Evolutionary conservation across 352 stramenopile genomes (phyloP).

Genomic region (Pythium sp.): DNA sequence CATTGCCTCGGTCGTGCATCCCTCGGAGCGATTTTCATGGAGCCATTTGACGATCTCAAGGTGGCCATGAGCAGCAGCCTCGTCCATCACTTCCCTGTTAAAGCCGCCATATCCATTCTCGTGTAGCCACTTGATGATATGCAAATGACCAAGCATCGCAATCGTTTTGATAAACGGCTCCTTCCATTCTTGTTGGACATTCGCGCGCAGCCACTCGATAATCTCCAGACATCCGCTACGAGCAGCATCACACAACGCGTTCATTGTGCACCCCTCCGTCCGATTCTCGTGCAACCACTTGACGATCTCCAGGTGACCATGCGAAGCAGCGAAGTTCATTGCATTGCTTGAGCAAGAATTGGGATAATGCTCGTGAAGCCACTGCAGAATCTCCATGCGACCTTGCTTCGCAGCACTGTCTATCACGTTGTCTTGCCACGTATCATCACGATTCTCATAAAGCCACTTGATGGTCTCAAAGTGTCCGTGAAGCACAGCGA

Average conservation of each 20-base stretch:
- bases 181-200: neutral
- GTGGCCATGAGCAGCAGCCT: neutral
- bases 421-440: neutral
- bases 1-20: neutral
- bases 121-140: neutral
- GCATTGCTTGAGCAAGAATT: neutral
- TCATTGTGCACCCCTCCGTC: too few relatives aligned
- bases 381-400: neutral
- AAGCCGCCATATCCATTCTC: neutral
- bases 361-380: conserved; percentile 1
- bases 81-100: neutral
- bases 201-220: neutral
- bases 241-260: neutral
- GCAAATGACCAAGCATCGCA: neutral
- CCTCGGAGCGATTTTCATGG: neutral
- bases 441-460: neutral
- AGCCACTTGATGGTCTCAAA: neutral
- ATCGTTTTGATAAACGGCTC: neutral
- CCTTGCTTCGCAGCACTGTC: neutral
- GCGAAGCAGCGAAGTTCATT: neutral
- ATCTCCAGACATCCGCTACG: neutral
- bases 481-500: too few relatives aligned
- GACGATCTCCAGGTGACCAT: neutral
- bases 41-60: neutral
- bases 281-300: conserved; percentile 1